Evolutionary conservation across 2,329 filamentous ascomycete genomes (phyloP), one percentile per base, ranked within the genome.

Genomic region (Hypoxylon sp.): DNA sequence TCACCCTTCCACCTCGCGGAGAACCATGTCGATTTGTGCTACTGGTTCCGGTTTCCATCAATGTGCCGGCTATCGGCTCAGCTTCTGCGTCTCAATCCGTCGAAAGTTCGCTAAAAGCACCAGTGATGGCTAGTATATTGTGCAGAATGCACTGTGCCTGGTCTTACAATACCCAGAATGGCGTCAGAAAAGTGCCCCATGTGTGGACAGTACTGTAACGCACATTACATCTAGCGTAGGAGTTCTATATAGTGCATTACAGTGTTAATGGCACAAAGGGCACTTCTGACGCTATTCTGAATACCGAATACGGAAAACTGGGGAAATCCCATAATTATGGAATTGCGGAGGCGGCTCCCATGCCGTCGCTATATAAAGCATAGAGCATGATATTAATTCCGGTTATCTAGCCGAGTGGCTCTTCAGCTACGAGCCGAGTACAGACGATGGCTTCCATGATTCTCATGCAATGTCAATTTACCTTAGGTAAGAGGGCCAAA

Each of bases 401-500:
- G 31, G 48, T 29, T 27, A 50, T 50, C 42, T 27, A 15, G 27
- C 48, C 31, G 19, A 47, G 56, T 50, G 35, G 50, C 2, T 29
- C 47, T 24, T 21, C 21, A 17, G 31, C 32, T 55, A 42, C 39
- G 39, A 32, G 21, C 32, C n/a, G 32, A 47, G 10, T 6, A 21
- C 15, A 27, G 31, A 37, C 37, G 19, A 50, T 10, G 19, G 21
- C 35, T 47, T 39, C n/a, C 13, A 31, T n/a, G 37, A 47, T 58
- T 24, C 11, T 29, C 47, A 24, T 51, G 17, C 10, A 32, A 56
- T 37, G 24, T 47, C 46, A 2, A 17, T 56, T 21, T 24, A 13
- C 32, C 32, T 37, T 37, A 51, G 17, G 35, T 15, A 19, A 52
- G 27, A 17, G 24, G 44, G 19, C 35, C 59, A n/a, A 67, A 63